Conservation (phyloP, 2,329 filamentous ascomycete genomes). For the Botrytis sinoallii region DNA sequence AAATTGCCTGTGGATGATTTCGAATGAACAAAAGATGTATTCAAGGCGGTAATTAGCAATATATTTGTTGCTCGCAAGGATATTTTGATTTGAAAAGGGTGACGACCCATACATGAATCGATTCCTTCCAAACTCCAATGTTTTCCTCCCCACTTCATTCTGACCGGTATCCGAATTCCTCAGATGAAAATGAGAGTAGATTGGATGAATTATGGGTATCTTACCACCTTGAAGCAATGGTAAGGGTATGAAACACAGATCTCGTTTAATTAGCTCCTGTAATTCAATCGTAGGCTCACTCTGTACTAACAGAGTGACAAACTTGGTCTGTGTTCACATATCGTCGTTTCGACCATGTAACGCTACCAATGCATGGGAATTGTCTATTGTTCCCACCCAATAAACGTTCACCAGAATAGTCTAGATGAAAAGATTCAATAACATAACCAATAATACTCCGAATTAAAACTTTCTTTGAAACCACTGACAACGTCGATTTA, state of each 20-base stretch:
- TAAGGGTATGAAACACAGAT: constrained; percentile 5
- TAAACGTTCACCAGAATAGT: not conserved
- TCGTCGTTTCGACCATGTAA: not conserved
- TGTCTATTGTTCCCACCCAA: not conserved
- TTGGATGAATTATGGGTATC: not conserved
- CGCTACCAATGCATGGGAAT: not conserved
- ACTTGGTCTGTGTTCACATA: not conserved
- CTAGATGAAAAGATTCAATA: not conserved
- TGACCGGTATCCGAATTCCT: not conserved
- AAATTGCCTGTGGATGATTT: not conserved
- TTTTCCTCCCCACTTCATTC: not conserved
- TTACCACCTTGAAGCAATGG: not conserved
- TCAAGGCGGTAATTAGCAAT: constrained; percentile 13
- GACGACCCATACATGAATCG: not conserved
- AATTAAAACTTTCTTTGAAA: not conserved
- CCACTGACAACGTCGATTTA: not conserved
- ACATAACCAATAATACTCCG: not conserved
- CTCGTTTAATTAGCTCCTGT: not conserved
- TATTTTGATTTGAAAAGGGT: constrained; percentile 7
- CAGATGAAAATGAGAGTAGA: not conserved
- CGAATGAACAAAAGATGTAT: not conserved
- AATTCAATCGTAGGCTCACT: not conserved
- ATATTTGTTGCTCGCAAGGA: constrained; percentile 16
- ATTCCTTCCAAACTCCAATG: not conserved
- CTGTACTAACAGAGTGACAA: not conserved